Evolutionary conservation across 768 basidiomycete genomes (phyloP).

Genomic region (Strobilomyces confusus): DNA sequence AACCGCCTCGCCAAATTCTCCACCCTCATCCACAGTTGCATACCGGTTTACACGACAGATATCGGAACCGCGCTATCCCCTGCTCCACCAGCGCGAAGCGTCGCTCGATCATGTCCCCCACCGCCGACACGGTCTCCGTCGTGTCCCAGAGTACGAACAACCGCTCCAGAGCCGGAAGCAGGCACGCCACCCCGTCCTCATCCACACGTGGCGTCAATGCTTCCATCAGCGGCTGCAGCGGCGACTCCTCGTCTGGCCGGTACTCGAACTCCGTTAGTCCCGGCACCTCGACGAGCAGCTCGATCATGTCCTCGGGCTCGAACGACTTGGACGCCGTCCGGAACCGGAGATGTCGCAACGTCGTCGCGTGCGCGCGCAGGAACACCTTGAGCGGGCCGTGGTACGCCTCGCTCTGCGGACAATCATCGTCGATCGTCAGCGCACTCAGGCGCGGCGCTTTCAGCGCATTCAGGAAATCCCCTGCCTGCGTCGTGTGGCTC

Average conservation of each 20-base stretch:
- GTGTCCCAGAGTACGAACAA: constrained; percentile 24
- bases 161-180: constrained; percentile 18
- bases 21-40: constrained; percentile 7
- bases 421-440: constrained; percentile 18
- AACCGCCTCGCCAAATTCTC: constrained; percentile 20
- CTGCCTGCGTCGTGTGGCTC: constrained; percentile 15
- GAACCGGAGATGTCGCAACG: constrained; percentile 15
- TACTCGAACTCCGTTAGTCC: constrained; percentile 19
- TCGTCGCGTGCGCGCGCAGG: not conserved
- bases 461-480: constrained; percentile 13
- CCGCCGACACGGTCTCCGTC: constrained; percentile 21
- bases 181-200: constrained; percentile 10
- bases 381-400: constrained; percentile 2
- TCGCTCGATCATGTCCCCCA: constrained; percentile 24
- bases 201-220: constrained; percentile 20
- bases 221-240: constrained; percentile 15
- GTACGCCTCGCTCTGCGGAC: constrained; percentile 15
- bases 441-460: constrained; percentile 14
- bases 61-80: constrained; percentile 11
- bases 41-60: constrained; percentile 24
- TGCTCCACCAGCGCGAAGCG: constrained; percentile 14
- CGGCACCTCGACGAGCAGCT: constrained; percentile 16
- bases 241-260: constrained; percentile 10
- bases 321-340: constrained; percentile 18
- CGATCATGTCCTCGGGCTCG: constrained; percentile 15